phyloP scores from a whole-genome alignment of 768 basidiomycete species.

The Cystobasidium tubakii region DNA sequence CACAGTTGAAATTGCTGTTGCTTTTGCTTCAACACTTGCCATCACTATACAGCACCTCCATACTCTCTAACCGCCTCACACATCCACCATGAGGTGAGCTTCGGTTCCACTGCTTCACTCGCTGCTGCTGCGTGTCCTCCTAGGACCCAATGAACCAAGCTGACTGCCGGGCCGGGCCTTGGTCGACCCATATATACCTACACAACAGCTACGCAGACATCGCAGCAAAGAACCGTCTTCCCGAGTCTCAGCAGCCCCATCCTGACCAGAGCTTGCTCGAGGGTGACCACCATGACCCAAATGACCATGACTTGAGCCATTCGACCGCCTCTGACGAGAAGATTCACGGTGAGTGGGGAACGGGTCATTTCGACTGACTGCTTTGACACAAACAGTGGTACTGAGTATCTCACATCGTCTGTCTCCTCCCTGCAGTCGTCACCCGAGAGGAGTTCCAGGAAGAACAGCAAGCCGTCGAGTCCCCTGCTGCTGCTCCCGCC shows the following conservation, averaged over 20 bases:
- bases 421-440: slow-evolving; percentile 18
- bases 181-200: not conserved
- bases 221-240: slow-evolving; percentile 18
- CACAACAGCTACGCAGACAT: slow-evolving; percentile 22
- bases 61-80: too few species aligned
- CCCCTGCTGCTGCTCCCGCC: slow-evolving; percentile 6
- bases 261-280: slow-evolving; percentile 29
- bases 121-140: too few species aligned
- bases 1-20: too few species aligned
- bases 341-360: slow-evolving; percentile 24
- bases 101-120: too few species aligned
- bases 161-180: slow-evolving; percentile 1
- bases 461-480: not conserved
- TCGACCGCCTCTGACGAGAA: slow-evolving; percentile 32
- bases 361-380: too few species aligned
- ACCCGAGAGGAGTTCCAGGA: slow-evolving; percentile 31
- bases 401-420: not conserved
- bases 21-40: too few species aligned
- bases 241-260: slow-evolving; percentile 23
- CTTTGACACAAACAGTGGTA: too few species aligned
- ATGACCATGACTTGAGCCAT: not conserved
- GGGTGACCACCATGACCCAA: not conserved
- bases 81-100: too few species aligned
- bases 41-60: too few species aligned
- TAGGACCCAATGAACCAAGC: too few species aligned